Percentiles rank a stretch among this genome's conserved stretches.
These are phyloP conservation scores for Scheffersomyces segobiensis DNA, from an alignment of 1,139 yeast species.

Conservation along the genomic window DNA sequence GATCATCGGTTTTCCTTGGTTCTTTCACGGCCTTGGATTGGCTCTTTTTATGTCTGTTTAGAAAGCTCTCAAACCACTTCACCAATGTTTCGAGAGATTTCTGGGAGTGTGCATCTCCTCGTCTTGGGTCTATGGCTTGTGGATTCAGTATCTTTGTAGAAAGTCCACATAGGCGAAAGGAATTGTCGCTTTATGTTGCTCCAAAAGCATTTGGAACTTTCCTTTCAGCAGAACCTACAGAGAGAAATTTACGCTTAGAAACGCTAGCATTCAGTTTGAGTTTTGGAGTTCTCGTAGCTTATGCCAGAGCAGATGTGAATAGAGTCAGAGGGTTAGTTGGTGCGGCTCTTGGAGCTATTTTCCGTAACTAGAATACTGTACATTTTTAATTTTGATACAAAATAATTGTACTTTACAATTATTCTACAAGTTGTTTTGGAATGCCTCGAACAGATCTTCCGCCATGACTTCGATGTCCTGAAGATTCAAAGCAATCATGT, in stretches of 20 bases:
- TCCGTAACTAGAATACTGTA: slow-evolving; percentile 3
- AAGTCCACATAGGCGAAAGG: slow-evolving; percentile 35
- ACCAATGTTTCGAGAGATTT: slow-evolving; percentile 17
- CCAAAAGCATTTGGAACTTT: slow-evolving; percentile 39
- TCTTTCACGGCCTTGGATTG: slow-evolving; percentile 36
- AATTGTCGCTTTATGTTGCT: slow-evolving; percentile 40
- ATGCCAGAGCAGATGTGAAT: slow-evolving; percentile 17
- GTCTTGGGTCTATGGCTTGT: slow-evolving; percentile 30
- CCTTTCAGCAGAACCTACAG: slow-evolving; percentile 22
- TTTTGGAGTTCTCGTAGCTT: slow-evolving; percentile 31
- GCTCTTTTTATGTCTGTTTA: slow-evolving; percentile 38
- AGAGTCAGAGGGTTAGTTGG: slow-evolving; percentile 28
- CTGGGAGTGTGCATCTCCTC: slow-evolving; percentile 35
- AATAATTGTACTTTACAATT: neutral
- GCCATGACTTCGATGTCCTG: slow-evolving; percentile 59
- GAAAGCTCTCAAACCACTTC: slow-evolving; percentile 30
- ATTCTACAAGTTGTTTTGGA: slow-evolving; percentile 9
- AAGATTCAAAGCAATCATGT: slow-evolving; percentile 43
- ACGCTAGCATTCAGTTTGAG: slow-evolving; percentile 28
- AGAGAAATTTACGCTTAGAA: slow-evolving; percentile 21
- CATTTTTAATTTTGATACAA: neutral
- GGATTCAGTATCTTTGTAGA: slow-evolving; percentile 41
- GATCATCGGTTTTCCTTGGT: slow-evolving; percentile 41
- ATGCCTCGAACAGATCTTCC: slow-evolving; percentile 43
- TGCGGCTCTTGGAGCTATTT: slow-evolving; percentile 19